Evolutionary conservation across 2,329 filamentous ascomycete species (phyloP).

Genomic region (Fusarium guadeloupense): DNA sequence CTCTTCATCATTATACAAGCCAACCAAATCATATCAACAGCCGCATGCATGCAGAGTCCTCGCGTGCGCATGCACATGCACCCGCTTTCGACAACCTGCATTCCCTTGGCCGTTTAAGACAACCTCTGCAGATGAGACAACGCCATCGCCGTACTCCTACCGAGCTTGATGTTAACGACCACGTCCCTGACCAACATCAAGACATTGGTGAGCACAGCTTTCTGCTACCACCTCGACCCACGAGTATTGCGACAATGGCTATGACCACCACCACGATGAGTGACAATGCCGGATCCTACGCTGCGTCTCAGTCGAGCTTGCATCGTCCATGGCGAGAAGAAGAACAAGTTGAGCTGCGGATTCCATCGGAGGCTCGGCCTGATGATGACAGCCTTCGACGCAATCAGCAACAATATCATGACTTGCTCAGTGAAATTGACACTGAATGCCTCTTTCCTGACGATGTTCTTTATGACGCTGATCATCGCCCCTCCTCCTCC

Average conservation of each 20-base stretch:
- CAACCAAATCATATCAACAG: conserved; percentile 19
- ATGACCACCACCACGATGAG: conserved; percentile 20
- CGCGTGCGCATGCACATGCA: conserved; percentile 34
- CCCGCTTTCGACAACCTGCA: conserved; percentile 30
- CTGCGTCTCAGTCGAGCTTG: conserved; percentile 11
- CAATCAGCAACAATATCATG: conserved; percentile 29
- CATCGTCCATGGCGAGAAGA: conserved; percentile 28
- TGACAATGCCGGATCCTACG: conserved; percentile 9
- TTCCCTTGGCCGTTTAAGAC: conserved; percentile 23
- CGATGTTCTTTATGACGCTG: conserved; percentile 17
- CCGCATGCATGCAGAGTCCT: conserved; percentile 26
- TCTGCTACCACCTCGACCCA: conserved; percentile 40
- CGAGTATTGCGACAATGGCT: conserved; percentile 37
- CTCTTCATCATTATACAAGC: conserved; percentile 31
- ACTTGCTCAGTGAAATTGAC: conserved; percentile 38
- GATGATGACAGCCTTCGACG: conserved; percentile 17
- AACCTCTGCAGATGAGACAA: conserved; percentile 27
- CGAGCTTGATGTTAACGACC: conserved; percentile 22
- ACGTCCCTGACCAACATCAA: conserved; percentile 16
- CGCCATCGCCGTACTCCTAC: conserved; percentile 21
- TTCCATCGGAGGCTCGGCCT: conserved; percentile 18
- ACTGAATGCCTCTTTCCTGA: conserved; percentile 35
- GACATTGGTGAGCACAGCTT: conserved; percentile 37
- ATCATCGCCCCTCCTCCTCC: conserved; percentile 43
- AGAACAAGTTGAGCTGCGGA: conserved; percentile 31